Evolutionary conservation across 305 asterid species (phyloP).

Genomic region (Ajuga reptans): DNA sequence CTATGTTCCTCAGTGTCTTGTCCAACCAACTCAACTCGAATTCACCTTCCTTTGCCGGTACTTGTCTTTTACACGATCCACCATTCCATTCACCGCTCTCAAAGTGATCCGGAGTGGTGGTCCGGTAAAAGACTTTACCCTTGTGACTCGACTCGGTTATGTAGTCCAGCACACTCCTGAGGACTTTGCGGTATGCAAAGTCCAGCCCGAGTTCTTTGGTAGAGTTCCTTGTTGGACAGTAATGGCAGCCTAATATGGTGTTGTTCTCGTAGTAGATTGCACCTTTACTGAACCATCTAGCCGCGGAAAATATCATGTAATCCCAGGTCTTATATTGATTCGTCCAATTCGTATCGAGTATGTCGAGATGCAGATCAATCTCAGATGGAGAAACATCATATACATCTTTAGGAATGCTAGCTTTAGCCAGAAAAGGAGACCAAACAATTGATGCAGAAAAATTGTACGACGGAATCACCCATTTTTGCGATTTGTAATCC

Average conservation of each 20-base stretch:
- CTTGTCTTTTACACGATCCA: slow-evolving; percentile 48
- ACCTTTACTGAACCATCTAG: slow-evolving; percentile 62
- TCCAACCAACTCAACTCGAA: slow-evolving; percentile 32
- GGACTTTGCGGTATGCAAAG: slow-evolving; percentile 46
- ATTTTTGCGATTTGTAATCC: slow-evolving; percentile 39
- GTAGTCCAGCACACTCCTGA: slow-evolving; percentile 36
- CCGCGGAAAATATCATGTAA: slow-evolving; percentile 55
- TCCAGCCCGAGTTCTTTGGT: slow-evolving; percentile 51
- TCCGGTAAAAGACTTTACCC: slow-evolving; percentile 50
- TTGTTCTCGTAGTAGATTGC: slow-evolving; percentile 56
- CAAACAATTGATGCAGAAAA: slow-evolving; percentile 55
- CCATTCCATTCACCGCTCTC: slow-evolving; percentile 77
- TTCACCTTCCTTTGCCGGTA: slow-evolving; percentile 60
- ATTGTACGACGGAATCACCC: slow-evolving; percentile 66
- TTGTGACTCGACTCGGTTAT: slow-evolving; percentile 44
- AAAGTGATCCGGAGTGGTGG: slow-evolving; percentile 57
- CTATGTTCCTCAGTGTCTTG: slow-evolving; percentile 35
- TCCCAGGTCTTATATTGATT: slow-evolving; percentile 38
- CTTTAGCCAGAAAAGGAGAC: slow-evolving; percentile 81
- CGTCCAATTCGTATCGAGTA: slow-evolving; percentile 65
- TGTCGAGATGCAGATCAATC: slow-evolving; percentile 60
- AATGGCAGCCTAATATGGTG: slow-evolving; percentile 55
- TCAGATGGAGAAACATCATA: slow-evolving; percentile 54
- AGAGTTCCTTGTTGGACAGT: slow-evolving; percentile 51
- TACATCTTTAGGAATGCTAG: slow-evolving; percentile 47